phyloP scores from a whole-genome alignment of 73 alveolate species.

The Breviolum minutum region DNA sequence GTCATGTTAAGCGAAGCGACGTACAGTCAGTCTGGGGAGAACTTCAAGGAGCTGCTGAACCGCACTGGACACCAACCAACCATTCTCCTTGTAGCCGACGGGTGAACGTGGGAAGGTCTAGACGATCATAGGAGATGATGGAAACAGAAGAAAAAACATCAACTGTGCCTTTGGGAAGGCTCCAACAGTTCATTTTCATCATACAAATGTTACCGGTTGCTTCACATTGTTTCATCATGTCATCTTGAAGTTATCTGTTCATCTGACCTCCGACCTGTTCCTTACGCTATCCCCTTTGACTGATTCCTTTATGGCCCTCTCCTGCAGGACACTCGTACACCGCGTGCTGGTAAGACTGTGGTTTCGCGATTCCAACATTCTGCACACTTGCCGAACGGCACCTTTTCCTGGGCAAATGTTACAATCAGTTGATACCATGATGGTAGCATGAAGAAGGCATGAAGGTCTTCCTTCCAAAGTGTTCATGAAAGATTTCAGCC shows the following conservation, averaged over 20 bases:
- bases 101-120: too few species aligned
- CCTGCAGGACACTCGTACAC: constrained; percentile 13
- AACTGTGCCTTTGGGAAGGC: background rate
- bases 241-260: too few species aligned
- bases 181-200: too few species aligned
- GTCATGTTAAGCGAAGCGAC: background rate
- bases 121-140: too few species aligned
- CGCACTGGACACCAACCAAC: constrained; percentile 58
- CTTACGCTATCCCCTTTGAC: too few species aligned
- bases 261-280: too few species aligned
- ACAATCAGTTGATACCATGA: background rate
- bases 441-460: too few species aligned
- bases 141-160: background rate
- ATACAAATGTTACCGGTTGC: too few species aligned
- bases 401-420: background rate
- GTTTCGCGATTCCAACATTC: background rate
- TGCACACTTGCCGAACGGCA: constrained; percentile 27
- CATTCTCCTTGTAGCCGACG: constrained; percentile 8
- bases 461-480: too few species aligned
- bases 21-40: constrained; percentile 8
- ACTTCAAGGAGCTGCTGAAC: constrained; percentile 1
- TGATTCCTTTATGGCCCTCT: background rate
- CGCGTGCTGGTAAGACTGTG: background rate
- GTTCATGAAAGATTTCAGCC: too few species aligned
- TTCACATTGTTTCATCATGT: too few species aligned